These are phyloP conservation scores for Lolium perenne DNA, from an alignment of 176 grass and related monocot genomes.

Conservation along the genomic window DNA sequence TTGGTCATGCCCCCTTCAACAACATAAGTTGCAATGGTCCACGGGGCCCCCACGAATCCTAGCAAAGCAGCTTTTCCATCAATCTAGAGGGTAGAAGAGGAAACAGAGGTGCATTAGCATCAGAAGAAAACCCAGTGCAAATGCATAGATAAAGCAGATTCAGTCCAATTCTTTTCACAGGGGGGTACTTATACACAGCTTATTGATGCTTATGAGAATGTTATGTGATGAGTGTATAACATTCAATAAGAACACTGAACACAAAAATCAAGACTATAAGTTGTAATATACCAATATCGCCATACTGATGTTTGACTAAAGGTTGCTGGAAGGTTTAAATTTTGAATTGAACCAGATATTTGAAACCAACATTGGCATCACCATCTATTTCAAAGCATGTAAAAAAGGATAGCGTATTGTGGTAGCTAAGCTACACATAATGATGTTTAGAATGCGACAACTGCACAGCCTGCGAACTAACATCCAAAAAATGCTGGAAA, in stretches of 20 bases:
- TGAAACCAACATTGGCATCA: conserved; percentile 8
- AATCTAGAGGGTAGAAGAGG: conserved; percentile 61
- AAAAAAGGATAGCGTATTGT: neutral
- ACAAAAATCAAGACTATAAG: neutral
- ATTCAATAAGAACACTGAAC: neutral
- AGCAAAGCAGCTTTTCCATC: conserved; percentile 81
- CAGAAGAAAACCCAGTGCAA: conserved; percentile 8
- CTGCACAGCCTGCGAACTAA: neutral
- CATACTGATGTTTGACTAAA: conserved; percentile 33
- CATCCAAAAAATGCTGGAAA: conserved; percentile 17
- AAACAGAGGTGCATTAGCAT: conserved; percentile 39
- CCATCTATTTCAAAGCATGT: conserved; percentile 29
- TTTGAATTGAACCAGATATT: conserved; percentile 4
- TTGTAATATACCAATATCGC: conserved; percentile 6
- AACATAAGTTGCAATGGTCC: conserved; percentile 98
- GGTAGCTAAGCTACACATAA: conserved; percentile 14
- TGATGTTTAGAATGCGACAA: neutral
- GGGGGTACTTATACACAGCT: conserved; percentile 27
- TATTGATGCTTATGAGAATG: conserved; percentile 25
- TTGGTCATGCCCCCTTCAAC: conserved; percentile 91
- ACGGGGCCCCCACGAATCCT: conserved; percentile 97
- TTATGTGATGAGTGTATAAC: conserved; percentile 6
- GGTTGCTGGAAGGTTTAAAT: neutral
- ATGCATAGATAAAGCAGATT: conserved; percentile 3
- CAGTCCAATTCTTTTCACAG: conserved; percentile 10